phyloP scores from a whole-genome alignment of 805 yeast genomes.

The Cyberlindnera sargentensis region DNA sequence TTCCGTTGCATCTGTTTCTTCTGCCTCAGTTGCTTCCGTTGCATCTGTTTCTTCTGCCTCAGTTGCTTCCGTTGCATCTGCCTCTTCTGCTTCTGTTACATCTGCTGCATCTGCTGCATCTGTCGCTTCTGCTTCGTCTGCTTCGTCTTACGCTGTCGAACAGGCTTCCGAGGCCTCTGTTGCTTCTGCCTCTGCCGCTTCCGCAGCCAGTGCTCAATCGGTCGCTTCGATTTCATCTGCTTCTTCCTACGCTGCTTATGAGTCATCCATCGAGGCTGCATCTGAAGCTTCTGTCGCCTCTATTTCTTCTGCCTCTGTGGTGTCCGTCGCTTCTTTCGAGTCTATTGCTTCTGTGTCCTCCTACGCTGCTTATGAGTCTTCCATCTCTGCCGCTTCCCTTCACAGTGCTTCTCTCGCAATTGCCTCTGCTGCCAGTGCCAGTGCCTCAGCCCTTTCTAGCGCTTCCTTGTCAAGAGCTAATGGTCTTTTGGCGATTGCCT shows the following conservation, averaged over 20 bases:
- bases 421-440: constrained; percentile 14
- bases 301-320: constrained; percentile 15
- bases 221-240: constrained; percentile 17
- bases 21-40: constrained; percentile 16
- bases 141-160: constrained; percentile 16
- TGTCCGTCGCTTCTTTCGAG: constrained; percentile 10
- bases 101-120: constrained; percentile 6
- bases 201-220: constrained; percentile 23
- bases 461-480: constrained; percentile 28
- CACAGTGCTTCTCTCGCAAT: constrained; percentile 8
- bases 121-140: constrained; percentile 5
- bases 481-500: constrained; percentile 36
- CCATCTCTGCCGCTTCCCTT: constrained; percentile 13
- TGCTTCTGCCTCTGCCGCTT: constrained; percentile 16
- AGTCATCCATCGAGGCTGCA: constrained; percentile 18
- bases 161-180: constrained; percentile 17
- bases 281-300: constrained; percentile 17
- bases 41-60: constrained; percentile 12
- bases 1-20: constrained; percentile 5
- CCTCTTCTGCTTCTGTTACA: constrained; percentile 4
- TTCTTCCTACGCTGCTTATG: constrained; percentile 15
- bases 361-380: constrained; percentile 17
- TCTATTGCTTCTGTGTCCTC: constrained; percentile 12
- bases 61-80: constrained; percentile 10
- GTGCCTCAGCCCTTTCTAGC: constrained; percentile 11